Evolutionary conservation across 345 rosid genomes (phyloP).

Genomic region (Citrus medica): DNA sequence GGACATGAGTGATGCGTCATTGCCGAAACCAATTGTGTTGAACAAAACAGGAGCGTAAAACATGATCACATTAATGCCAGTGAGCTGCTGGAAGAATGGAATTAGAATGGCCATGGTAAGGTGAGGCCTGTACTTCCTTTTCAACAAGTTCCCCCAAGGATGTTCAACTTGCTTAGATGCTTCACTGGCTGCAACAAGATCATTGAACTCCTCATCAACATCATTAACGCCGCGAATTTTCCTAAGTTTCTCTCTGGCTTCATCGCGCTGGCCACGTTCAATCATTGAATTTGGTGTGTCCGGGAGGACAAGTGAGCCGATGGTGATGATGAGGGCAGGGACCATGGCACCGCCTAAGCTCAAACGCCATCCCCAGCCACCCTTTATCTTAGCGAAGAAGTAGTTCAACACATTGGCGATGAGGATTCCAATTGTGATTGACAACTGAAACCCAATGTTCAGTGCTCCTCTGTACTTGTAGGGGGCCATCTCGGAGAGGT

Average conservation of each 20-base stretch:
- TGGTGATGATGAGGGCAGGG: conserved; percentile 77
- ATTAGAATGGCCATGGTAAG: conserved; percentile 67
- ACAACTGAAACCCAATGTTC: conserved; percentile 88
- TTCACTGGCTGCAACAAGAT: conserved; percentile 72
- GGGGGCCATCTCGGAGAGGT: conserved; percentile 97
- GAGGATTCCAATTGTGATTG: conserved; percentile 85
- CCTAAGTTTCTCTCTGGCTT: conserved; percentile 55
- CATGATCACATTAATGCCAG: conserved; percentile 87
- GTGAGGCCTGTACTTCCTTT: conserved; percentile 85
- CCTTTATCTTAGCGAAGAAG: conserved; percentile 73
- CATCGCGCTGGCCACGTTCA: conserved; percentile 64
- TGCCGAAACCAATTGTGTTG: conserved; percentile 69
- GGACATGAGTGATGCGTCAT: conserved; percentile 70
- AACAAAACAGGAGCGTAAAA: conserved; percentile 91
- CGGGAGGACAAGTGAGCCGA: conserved; percentile 79
- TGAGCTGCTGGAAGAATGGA: conserved; percentile 84
- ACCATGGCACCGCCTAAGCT: conserved; percentile 96
- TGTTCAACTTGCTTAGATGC: conserved; percentile 65
- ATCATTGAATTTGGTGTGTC: conserved; percentile 97
- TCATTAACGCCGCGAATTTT: conserved; percentile 56
- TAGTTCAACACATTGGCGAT: conserved; percentile 77
- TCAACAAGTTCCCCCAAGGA: conserved; percentile 78
- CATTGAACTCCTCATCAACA: conserved; percentile 31
- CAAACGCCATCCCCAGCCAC: conserved; percentile 94
- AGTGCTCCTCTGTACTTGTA: conserved; percentile 89